phyloP scores from a whole-genome alignment of 2,329 filamentous ascomycete genomes.

The Podosphaera fusca region DNA sequence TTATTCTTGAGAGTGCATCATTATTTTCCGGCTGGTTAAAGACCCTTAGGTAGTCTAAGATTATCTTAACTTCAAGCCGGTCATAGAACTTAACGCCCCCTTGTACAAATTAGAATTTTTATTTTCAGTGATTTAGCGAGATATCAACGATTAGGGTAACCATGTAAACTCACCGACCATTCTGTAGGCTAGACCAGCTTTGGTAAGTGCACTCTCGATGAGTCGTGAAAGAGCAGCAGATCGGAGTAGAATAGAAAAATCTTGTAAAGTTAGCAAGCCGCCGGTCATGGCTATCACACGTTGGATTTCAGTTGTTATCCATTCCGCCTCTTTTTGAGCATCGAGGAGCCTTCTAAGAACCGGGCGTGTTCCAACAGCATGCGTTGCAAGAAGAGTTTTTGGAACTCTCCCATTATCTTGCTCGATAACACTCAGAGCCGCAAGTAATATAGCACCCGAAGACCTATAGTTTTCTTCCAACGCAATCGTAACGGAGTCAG shows the following conservation, averaged over 20 bases:
- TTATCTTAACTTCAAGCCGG: constrained; percentile 61
- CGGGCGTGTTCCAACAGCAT: constrained; percentile 55
- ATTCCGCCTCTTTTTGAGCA: constrained; percentile 53
- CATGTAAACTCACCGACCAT: constrained; percentile 45
- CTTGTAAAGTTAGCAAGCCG: constrained; percentile 45
- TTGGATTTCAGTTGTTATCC: constrained; percentile 70
- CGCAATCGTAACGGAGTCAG: constrained; percentile 57
- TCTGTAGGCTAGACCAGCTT: constrained; percentile 61
- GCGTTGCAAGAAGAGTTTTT: constrained; percentile 60
- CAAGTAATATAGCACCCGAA: constrained; percentile 58
- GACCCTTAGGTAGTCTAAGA: constrained; percentile 73
- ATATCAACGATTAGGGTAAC: no score
- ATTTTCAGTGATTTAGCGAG: neutral
- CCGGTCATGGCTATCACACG: constrained; percentile 49
- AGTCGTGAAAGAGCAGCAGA: constrained; percentile 62
- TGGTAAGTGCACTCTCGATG: constrained; percentile 65
- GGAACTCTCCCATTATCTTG: constrained; percentile 64
- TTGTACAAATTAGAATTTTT: constrained; percentile 5
- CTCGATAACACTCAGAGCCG: constrained; percentile 69
- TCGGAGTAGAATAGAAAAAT: constrained; percentile 71
- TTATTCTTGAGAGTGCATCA: constrained; percentile 59
- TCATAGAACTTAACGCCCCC: constrained; percentile 77
- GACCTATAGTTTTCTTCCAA: constrained; percentile 91
- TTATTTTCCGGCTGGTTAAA: constrained; percentile 71
- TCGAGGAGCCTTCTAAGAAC: constrained; percentile 55